Percentiles rank a stretch among this genome's conserved stretches.
These are phyloP conservation scores for Herpotrichia juniperi DNA, from an alignment of 2,329 filamentous ascomycete species.

Conservation along the genomic window DNA sequence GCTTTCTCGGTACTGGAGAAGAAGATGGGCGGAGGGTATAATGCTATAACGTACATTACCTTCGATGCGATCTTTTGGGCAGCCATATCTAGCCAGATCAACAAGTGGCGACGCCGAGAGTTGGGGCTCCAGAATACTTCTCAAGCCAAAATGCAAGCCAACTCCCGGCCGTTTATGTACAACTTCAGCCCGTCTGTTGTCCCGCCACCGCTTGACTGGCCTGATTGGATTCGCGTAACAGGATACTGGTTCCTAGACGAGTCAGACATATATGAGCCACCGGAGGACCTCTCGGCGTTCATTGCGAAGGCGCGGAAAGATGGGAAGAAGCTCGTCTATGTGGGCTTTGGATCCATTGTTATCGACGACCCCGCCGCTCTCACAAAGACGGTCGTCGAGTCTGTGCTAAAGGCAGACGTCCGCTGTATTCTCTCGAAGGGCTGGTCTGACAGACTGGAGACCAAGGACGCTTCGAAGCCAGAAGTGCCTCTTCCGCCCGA, in stretches of 20 bases:
- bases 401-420: slow-evolving; percentile 88
- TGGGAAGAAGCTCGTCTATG: slow-evolving; percentile 90
- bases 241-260: slow-evolving; percentile 99
- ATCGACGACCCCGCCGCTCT: slow-evolving; percentile 87
- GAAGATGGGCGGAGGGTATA: slow-evolving; percentile 95
- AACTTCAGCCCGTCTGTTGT: slow-evolving; percentile 96
- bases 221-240: slow-evolving; percentile 96
- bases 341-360: slow-evolving; percentile 96
- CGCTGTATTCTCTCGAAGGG: slow-evolving; percentile 95
- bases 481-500: slow-evolving; percentile 77
- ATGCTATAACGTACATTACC: slow-evolving; percentile 92
- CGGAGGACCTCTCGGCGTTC: slow-evolving; percentile 76
- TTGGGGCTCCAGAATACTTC: slow-evolving; percentile 80
- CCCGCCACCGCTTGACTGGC: slow-evolving; percentile 91
- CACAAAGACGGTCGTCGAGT: slow-evolving; percentile 91
- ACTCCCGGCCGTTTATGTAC: slow-evolving; percentile 98
- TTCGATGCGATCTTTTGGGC: slow-evolving; percentile 99
- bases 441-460: slow-evolving; percentile 85
- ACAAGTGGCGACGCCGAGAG: slow-evolving; percentile 85
- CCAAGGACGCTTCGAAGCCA: slow-evolving; percentile 62
- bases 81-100: slow-evolving; percentile 87
- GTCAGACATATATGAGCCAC: slow-evolving; percentile 69
- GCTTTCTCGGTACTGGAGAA: slow-evolving; percentile 91
- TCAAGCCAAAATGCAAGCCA: slow-evolving; percentile 89
- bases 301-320: slow-evolving; percentile 83